phyloP scores from a whole-genome alignment of 352 stramenopile species.

The Pythium rhizo-oryzae region DNA sequence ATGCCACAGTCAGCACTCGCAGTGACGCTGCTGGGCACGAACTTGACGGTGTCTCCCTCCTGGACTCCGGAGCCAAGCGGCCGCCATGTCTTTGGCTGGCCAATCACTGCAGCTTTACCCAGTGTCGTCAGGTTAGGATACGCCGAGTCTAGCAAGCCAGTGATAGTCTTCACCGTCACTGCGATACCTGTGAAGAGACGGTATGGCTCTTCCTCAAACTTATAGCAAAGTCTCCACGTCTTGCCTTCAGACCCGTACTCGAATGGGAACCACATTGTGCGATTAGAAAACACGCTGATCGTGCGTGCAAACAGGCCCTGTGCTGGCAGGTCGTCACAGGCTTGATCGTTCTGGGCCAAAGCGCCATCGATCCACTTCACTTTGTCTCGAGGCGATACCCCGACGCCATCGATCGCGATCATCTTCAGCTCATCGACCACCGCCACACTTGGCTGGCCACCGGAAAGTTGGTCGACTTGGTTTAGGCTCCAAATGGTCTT shows the following conservation, averaged over 20 bases:
- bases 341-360: constrained; percentile 24
- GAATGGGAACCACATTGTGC: constrained; percentile 57
- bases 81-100: constrained; percentile 50
- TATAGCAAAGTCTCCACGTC: constrained; percentile 65
- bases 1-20: constrained; percentile 53
- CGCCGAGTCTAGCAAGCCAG: constrained; percentile 42
- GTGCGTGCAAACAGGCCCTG: constrained; percentile 39
- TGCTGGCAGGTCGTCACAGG: constrained; percentile 41
- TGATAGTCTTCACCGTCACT: constrained; percentile 58
- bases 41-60: constrained; percentile 51
- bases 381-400: constrained; percentile 46
- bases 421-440: constrained; percentile 65
- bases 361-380: constrained; percentile 53
- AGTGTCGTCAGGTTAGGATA: constrained; percentile 33
- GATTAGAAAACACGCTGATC: constrained; percentile 44
- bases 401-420: constrained; percentile 57
- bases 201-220: constrained; percentile 59
- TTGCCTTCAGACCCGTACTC: constrained; percentile 48
- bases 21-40: constrained; percentile 50
- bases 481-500: constrained; percentile 58
- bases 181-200: constrained; percentile 44
- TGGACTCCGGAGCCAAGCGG: constrained; percentile 50
- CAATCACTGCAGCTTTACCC: constrained; percentile 50
- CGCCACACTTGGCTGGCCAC: constrained; percentile 41
- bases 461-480: constrained; percentile 27